Evolutionary conservation across 2,329 filamentous ascomycete species (phyloP).

Genomic region (Penicillium nordicum): DNA sequence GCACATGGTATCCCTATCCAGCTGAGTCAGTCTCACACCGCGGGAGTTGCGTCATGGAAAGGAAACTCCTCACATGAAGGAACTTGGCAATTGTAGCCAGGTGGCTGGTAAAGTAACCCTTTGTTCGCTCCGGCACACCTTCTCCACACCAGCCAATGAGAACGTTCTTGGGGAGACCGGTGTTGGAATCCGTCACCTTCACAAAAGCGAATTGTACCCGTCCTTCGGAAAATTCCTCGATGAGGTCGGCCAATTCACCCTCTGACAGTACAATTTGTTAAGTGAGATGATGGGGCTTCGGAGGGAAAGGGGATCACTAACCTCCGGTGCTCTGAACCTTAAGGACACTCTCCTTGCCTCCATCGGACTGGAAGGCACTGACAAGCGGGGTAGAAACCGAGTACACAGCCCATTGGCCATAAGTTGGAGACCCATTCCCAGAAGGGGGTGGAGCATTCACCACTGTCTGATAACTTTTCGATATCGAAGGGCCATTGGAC

Average conservation of each 20-base stretch:
- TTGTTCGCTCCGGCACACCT: constrained; percentile 95
- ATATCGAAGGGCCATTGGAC: constrained; percentile 74
- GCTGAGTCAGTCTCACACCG: constrained; percentile 8
- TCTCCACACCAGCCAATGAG: constrained; percentile 96
- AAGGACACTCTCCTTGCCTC: constrained; percentile 86
- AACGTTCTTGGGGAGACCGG: constrained; percentile 81
- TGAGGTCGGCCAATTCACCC: constrained; percentile 82
- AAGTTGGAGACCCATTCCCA: constrained; percentile 68
- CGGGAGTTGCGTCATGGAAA: neutral
- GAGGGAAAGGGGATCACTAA: constrained; percentile 41
- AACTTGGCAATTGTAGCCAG: constrained; percentile 84
- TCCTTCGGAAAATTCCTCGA: constrained; percentile 96
- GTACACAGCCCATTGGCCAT: constrained; percentile 90
- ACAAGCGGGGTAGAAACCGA: constrained; percentile 87
- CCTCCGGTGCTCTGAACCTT: constrained; percentile 92
- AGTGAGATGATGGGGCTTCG: neutral
- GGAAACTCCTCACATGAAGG: constrained; percentile 60
- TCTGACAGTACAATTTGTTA: constrained; percentile 52
- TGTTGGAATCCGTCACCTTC: constrained; percentile 95
- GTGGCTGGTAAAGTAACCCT: constrained; percentile 97
- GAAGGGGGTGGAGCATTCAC: constrained; percentile 59
- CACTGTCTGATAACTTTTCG: constrained; percentile 69
- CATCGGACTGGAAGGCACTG: constrained; percentile 84
- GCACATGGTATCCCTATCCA: constrained; percentile 81
- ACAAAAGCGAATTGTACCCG: constrained; percentile 95